Evolutionary conservation across 306 rosid species (phyloP), one percentile per base, ranked within the genome.

Genomic region (Sesbania bispinosa): DNA sequence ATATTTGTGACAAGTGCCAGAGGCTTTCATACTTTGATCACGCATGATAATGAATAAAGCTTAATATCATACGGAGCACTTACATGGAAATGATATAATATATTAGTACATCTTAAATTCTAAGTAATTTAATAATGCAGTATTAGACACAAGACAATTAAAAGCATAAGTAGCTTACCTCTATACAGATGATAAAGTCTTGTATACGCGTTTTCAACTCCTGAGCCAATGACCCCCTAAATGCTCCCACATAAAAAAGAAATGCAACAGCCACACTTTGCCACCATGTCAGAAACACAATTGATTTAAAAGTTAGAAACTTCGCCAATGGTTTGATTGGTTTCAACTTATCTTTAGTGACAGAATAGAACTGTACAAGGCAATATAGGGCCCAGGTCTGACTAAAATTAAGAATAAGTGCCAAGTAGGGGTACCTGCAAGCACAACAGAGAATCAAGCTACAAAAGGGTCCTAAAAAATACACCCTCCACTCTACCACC

Each of bases 321-420:
- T 95, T 95, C 0, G 96, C 96, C 82, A 95, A 75, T 15, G 99
- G 99, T 84, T 88, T 91, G 41, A 95, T 95, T 18, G 96, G 92
- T 74, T 88, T 86, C 86, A 95, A 54, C 70, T 88, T 95, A 77
- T 95, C 93, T 67, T 95, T 95, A 11, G 55, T 95, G 71, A 95
- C 96, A 58, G 99, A 78, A 84, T 95, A 95, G 77, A 95, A 89
- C 85, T 91, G 99, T 54, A 95, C 96, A 68, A 95, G 97, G 77
- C 97, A 95, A 81, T 95, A 95, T 23, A 95, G 70, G 58, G 99
- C 99, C 97, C 99, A 95, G 9, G 99, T 85, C 85, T 95, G 99
- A 82, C 99, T 95, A 79, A 91, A 95, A 86, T 91, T 95, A 65
- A 95, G 97, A 83, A 91, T 76, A 67, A 88, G 85, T 13, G 97